Evolutionary conservation across 768 basidiomycete species (phyloP).

Genomic region (Boletus rubescentipes): DNA sequence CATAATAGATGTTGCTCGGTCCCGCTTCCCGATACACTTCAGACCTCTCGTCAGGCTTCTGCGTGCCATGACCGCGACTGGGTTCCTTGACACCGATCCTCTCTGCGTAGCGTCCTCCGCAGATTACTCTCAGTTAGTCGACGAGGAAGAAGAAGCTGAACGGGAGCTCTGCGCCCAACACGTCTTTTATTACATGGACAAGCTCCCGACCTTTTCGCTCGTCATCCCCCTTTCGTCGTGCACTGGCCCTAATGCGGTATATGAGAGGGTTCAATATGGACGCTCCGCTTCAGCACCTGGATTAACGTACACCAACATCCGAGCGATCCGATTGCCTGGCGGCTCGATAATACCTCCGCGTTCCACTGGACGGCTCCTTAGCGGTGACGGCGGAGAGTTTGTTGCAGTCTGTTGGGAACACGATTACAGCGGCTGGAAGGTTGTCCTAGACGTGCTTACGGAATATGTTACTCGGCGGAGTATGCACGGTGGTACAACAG

Average conservation of each 20-base stretch:
- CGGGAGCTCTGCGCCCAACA: slow-evolving; percentile 61
- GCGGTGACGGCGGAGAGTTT: slow-evolving; percentile 62
- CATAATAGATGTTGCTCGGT: slow-evolving; percentile 77
- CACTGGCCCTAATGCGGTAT: slow-evolving; percentile 66
- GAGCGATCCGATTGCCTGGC: slow-evolving; percentile 72
- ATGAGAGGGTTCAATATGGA: slow-evolving; percentile 65
- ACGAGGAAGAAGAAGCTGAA: slow-evolving; percentile 42
- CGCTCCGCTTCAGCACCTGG: slow-evolving; percentile 47
- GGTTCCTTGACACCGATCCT: slow-evolving; percentile 74
- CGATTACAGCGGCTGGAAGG: slow-evolving; percentile 81
- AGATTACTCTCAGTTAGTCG: slow-evolving; percentile 43
- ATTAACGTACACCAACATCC: slow-evolving; percentile 61
- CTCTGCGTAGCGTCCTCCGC: slow-evolving; percentile 47
- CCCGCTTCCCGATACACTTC: slow-evolving; percentile 81
- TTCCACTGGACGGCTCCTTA: slow-evolving; percentile 69
- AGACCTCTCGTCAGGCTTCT: slow-evolving; percentile 68
- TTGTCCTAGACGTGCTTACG: slow-evolving; percentile 77
- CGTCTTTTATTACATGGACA: slow-evolving; percentile 75
- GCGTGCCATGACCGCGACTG: slow-evolving; percentile 72
- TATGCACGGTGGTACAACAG: slow-evolving; percentile 39
- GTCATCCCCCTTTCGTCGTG: slow-evolving; percentile 63
- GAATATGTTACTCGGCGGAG: slow-evolving; percentile 68
- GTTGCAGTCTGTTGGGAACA: slow-evolving; percentile 79
- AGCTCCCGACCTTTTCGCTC: slow-evolving; percentile 72
- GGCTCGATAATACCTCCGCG: slow-evolving; percentile 68